Base-by-base conservation (phyloP, 2,329 filamentous ascomycete genomes). In the Ustulina deusta region DNA sequence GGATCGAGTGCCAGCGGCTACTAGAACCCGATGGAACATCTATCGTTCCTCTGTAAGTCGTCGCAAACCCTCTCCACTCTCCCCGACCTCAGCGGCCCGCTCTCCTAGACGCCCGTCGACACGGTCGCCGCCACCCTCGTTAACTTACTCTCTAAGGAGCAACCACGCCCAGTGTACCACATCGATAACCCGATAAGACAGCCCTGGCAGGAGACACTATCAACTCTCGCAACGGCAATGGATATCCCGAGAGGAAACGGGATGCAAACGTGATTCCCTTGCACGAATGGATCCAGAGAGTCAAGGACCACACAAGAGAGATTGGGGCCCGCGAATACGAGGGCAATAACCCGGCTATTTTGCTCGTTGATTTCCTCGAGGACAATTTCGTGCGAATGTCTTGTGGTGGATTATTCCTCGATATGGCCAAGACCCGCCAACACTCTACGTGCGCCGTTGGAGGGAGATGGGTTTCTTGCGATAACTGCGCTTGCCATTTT, bases 21-120 rank as follows among this genome's bases (percentile, higher is more conserved):
- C 66, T 85, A 83, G 83, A 85, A 85, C 61, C 72, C 78, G 0
- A 75, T 75, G 36, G 84, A 85, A 66, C 83, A 85, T 67, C 74
- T 85, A 13, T 72, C 77, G 0, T 81, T 82, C 54, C 59, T 85
- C 17, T 69, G 83, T 29, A 83, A 83, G 70, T 81, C 79, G 0
- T 79, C 80, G 0, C 81, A 84, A 65, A 80, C 77, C 1, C 42
- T 74, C 1, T 52, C 60, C 2, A 69, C 68, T 11, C 66, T 72
- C 5, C 73, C 73, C 10, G 48, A 51, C 2, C 58, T 74, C 15
- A 6, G 64, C 7, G 73, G 73, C 7, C 61, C 69, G 38, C 60
- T 64, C 11, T 63, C 34, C 17, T 72, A 68, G 70, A 66, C 63
- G 6, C 68, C 70, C 10, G 70, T 70, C 6, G 64, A 69, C 25